Evolutionary conservation across 305 asterid species (phyloP), one percentile per base, ranked within the genome.

Genomic region (Solanum hybrid): DNA sequence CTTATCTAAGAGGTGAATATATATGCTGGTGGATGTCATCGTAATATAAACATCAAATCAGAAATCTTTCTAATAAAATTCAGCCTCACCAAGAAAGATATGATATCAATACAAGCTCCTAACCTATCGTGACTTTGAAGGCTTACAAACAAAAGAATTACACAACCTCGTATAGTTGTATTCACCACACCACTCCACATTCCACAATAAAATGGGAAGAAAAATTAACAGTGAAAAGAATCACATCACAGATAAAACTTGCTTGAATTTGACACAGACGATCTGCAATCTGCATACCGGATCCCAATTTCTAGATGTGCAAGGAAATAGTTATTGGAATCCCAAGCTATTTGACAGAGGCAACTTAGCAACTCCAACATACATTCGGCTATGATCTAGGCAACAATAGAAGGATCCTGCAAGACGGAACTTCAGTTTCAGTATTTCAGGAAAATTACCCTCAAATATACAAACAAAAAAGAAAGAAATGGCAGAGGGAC

Each of bases 381-480:
- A 84, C 36, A 29, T 45, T 27, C 39, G 22, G 15, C 32, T 33
- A 12, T 79, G 89, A 39, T 24, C 87, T 87, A 93, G 36, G 90
- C 93, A 88, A 80, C 92, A 78, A 93, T 91, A 33, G 93, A 31
- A 31, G 94, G 93, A 85, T 93, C 94, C 93, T 93, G 91, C 89
- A 88, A 89, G 68, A 38, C 31, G 39, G 34, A 51, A 89, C 45
- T 78, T 86, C 68, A 81, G 45, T 57, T 31, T 57, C 77, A 82
- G 37, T 82, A 41, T 39, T 39, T 41, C 70, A 85, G 88, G 68
- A 80, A n/a, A 6, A 57, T 9, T 20, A 79, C 33, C 73, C 27
- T 29, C 38, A 34, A 79, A 51, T 34, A 41, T 37, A 41, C 37
- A 20, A 38, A 70, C 57, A 65, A 15, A 76, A 39, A 32, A 33